A percentile compares a stretch with the other conserved stretches of the same genome.
Evolutionary conservation across 139 green algal species (phyloP).

Genomic region (Microglena sp.): DNA sequence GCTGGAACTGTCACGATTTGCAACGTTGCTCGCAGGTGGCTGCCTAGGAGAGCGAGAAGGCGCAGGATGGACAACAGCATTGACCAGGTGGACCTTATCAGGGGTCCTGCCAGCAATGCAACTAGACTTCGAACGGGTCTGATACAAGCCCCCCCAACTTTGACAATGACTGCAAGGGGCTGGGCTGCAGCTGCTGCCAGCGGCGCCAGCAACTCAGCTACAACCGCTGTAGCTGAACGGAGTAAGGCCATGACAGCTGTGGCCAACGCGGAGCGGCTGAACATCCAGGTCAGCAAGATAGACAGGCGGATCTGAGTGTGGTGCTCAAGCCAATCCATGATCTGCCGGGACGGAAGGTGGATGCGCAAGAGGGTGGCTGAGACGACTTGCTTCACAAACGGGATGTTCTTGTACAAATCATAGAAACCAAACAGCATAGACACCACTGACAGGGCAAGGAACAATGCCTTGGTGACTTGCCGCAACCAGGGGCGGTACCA

Average conservation of each 20-base stretch:
- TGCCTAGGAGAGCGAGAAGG: neutral
- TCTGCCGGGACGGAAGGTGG: conserved; percentile 36
- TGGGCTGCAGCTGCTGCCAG: conserved; percentile 1
- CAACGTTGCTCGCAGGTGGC: neutral
- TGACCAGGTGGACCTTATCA: neutral
- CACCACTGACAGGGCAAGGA: conserved; percentile 61
- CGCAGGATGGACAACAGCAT: neutral
- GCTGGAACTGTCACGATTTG: neutral
- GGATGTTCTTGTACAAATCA: conserved; percentile 74
- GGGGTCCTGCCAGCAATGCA: neutral
- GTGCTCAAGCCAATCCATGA: conserved; percentile 72
- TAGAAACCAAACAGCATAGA: conserved; percentile 48
- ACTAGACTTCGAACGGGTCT: neutral
- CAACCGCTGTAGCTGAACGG: conserved; percentile 7
- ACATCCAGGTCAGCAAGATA: conserved; percentile 77
- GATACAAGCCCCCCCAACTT: neutral
- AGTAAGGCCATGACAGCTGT: conserved; percentile 36
- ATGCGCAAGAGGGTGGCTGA: conserved; percentile 6
- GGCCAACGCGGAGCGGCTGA: conserved; percentile 60
- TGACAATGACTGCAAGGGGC: neutral
- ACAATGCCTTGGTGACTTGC: conserved; percentile 49
- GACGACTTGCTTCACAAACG: conserved; percentile 45
- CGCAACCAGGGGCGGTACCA: conserved; percentile 71
- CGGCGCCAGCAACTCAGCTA: conserved; percentile 7
- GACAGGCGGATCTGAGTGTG: conserved; percentile 63